Percentiles rank a stretch among this genome's conserved stretches.
Conservation (phyloP, 805 yeast species). For the Candida corydali region DNA sequence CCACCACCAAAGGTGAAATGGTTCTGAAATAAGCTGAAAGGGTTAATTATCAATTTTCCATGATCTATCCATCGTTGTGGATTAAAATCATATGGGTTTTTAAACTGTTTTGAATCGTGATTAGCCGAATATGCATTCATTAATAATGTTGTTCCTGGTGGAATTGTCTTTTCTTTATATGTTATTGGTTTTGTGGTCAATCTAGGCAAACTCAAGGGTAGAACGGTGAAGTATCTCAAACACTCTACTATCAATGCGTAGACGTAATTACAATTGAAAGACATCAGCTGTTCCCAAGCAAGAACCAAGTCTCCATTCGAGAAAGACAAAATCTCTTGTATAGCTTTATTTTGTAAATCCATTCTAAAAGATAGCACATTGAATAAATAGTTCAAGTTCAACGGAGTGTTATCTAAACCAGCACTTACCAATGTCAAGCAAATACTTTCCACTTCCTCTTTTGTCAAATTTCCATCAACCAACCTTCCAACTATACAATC, state of each 20-base stretch:
- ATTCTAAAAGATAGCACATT: slow-evolving; percentile 46
- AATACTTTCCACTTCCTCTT: slow-evolving; percentile 49
- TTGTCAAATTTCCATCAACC: slow-evolving; percentile 9
- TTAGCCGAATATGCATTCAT: slow-evolving; percentile 73
- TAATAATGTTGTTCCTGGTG: slow-evolving; percentile 50
- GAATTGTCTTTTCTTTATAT: slow-evolving; percentile 40
- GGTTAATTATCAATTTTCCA: slow-evolving; percentile 10
- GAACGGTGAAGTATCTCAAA: slow-evolving; percentile 56
- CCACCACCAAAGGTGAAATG: slow-evolving; percentile 71
- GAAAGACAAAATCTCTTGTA: slow-evolving; percentile 30
- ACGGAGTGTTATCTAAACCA: slow-evolving; percentile 69
- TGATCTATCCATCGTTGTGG: slow-evolving; percentile 52
- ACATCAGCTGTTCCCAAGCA: slow-evolving; percentile 28
- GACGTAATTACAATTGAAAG: slow-evolving; percentile 31
- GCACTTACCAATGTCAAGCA: slow-evolving; percentile 78
- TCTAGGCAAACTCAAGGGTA: slow-evolving; percentile 67
- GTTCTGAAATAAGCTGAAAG: slow-evolving; percentile 3
- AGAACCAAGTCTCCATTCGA: slow-evolving; percentile 25
- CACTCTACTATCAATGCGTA: slow-evolving; percentile 61
- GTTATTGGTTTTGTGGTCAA: slow-evolving; percentile 49
- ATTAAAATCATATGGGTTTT: slow-evolving; percentile 41
- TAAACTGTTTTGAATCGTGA: slow-evolving; percentile 48
- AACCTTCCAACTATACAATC: slow-evolving; percentile 32
- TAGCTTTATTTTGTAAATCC: slow-evolving; percentile 39
- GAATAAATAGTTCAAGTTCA: slow-evolving; percentile 56